Base-by-base conservation (phyloP, 495 filamentous ascomycete genomes). In the Peziza echinospora region DNA sequence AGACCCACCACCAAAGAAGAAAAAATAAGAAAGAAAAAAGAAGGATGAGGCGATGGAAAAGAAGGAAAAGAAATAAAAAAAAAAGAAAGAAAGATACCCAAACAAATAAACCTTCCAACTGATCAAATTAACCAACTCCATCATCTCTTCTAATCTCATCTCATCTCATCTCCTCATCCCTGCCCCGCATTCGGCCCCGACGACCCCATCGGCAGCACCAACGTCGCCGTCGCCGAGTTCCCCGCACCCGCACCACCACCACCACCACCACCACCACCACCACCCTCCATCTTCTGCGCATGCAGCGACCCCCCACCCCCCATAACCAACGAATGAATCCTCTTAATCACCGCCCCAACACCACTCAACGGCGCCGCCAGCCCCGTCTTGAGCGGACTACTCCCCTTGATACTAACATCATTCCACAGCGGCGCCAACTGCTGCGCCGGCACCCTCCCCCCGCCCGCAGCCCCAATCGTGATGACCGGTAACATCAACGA, bases 381-480 rank as follows among this genome's bases (percentile, higher is more conserved):
- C 1, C 56, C 56, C 40, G 46, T 59, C 47, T 53, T 55, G 26
- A 59, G 28, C 13, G 50, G 49, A 26, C 52, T 47, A 56, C 56
- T 59, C 8, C 52, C 55, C 1, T 55, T 55, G 17, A 52, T 52
- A 7, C 49, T 43, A 17, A 52, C 46, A 3, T 52, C 53, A 5
- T 26, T 51, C 56, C 56, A 59, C 13, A 59, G 28, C 6, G 40
- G 26, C 47, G 46, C 52, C 34, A 59, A 42, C 43, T 49, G 48
- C n/a, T 55, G 47, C 11, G 48, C 51, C 24, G 24, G 42, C 5
- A 39, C 40, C 42, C 50, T 37, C 6, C 26, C 39, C 21, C 46
- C 53, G 1, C 47, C 53, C 1, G 37, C 54, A 13, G 30, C 19
- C 21, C 37, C 1, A 53, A 26, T 16, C 51, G 46, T 19, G n/a